Base-by-base conservation (phyloP, 768 basidiomycete genomes). In the Phaeotremella skinneri region DNA sequence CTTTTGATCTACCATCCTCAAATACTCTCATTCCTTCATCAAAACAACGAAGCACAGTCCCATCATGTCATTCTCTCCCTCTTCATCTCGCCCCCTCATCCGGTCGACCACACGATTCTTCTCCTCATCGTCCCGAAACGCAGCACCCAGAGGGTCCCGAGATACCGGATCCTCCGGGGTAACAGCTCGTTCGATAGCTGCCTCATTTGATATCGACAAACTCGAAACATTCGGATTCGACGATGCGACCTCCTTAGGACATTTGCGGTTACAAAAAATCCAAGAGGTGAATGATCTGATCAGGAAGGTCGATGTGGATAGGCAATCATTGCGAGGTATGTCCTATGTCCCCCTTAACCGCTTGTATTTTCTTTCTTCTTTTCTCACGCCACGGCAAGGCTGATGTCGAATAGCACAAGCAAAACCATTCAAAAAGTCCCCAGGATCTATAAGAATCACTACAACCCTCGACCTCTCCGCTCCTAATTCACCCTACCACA, bases 221-320 rank as follows among this genome's bases (percentile, higher is more conserved):
- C 43, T 45, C 23, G 43, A 45, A 45, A 45, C 13, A 17, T 79
- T 75, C 57, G 60, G 72, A n/a, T 73, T 75, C 21, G 82, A 87
- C 59, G 90, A 92, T 72, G 81, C 86, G 32, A 82, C 87, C 14
- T 81, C 85, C 26, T 80, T 81, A 23, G 89, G 86, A 17, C 90
- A 93, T 79, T 70, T 87, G 39, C 82, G 86, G 67, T 77, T 92
- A 49, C 82, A 84, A 56, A 84, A 89, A 69, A 85, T 91, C 64
- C 82, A 90, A 30, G 82, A 88, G 70, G 79, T 83, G 45, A 77
- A 91, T 42, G 83, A 89, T 65, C 89, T 91, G 73, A 79, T 93
- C 72, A 83, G 91, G 52, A 81, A 92, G 62, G 89, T 93, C 58
- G 90, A 91, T 74, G 85, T 88, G 64, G 91, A 94, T 78, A 85